These are phyloP conservation scores for Typha latifolia DNA, from an alignment of 176 grass and related monocot genomes.

Conservation along the genomic window DNA sequence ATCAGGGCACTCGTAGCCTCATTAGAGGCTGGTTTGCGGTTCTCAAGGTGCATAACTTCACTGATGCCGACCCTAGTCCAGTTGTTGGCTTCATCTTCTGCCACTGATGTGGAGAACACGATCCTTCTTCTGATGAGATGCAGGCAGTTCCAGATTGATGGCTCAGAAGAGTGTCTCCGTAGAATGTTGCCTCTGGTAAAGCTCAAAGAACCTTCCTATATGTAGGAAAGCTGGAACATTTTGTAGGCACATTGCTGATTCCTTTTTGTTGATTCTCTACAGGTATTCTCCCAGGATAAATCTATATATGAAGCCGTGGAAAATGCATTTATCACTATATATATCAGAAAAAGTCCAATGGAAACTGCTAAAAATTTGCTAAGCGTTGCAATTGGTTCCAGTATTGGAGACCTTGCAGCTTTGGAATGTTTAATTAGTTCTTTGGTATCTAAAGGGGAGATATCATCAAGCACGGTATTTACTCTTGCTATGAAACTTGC, in stretches of 20 bases:
- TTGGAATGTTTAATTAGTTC: slow-evolving; percentile 77
- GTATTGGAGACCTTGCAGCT: slow-evolving; percentile 79
- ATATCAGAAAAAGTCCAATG: slow-evolving; percentile 54
- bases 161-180: slow-evolving; percentile 73
- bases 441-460: slow-evolving; percentile 69
- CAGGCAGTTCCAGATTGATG: slow-evolving; percentile 93
- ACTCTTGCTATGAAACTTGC: background rate
- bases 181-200: slow-evolving; percentile 96
- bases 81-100: slow-evolving; percentile 77
- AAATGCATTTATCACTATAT: slow-evolving; percentile 81
- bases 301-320: slow-evolving; percentile 97
- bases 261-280: slow-evolving; percentile 6
- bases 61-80: slow-evolving; percentile 87
- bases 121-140: slow-evolving; percentile 96
- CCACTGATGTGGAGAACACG: slow-evolving; percentile 86
- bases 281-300: slow-evolving; percentile 98
- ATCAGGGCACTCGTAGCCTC: slow-evolving; percentile 91
- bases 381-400: slow-evolving; percentile 52
- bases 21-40: slow-evolving; percentile 82
- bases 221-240: background rate
- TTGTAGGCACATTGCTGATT: slow-evolving; percentile 8
- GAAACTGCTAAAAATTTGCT: slow-evolving; percentile 89
- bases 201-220: background rate
- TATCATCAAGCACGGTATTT: slow-evolving; percentile 67
- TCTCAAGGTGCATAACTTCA: slow-evolving; percentile 67